Conservation (phyloP, 805 yeast species). For the Ogataea ramenticola region DNA sequence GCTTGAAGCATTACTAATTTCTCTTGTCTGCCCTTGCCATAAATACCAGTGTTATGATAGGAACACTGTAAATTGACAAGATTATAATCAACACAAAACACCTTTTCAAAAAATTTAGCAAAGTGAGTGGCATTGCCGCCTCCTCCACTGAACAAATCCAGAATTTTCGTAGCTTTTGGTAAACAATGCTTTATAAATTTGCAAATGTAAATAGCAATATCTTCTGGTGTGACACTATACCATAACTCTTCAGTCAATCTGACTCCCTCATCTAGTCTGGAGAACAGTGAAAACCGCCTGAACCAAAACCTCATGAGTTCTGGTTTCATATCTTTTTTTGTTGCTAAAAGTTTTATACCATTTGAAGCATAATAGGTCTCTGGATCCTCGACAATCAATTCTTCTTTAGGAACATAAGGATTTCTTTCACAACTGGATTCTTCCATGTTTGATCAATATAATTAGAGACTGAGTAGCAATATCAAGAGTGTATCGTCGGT, state of each 20-base stretch:
- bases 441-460: too few species aligned
- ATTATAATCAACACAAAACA: slow-evolving; percentile 58
- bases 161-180: slow-evolving; percentile 38
- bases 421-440: too few species aligned
- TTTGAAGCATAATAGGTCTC: background rate
- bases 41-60: slow-evolving; percentile 55
- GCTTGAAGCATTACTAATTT: slow-evolving; percentile 41
- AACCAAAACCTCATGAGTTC: slow-evolving; percentile 51
- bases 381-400: background rate
- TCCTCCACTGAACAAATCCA: slow-evolving; percentile 81
- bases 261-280: slow-evolving; percentile 60
- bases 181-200: slow-evolving; percentile 42
- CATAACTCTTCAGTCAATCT: slow-evolving; percentile 66
- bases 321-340: slow-evolving; percentile 21
- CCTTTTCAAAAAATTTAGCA: slow-evolving; percentile 47
- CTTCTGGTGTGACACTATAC: slow-evolving; percentile 87
- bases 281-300: slow-evolving; percentile 53
- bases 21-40: slow-evolving; percentile 34
- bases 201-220: slow-evolving; percentile 54
- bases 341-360: background rate
- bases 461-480: too few species aligned
- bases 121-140: slow-evolving; percentile 83
- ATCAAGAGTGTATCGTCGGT: too few species aligned
- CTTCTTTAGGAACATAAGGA: background rate
- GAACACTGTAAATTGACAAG: slow-evolving; percentile 60